Base-by-base conservation (phyloP, 2,329 filamentous ascomycete species). In the Alternaria sp. region DNA sequence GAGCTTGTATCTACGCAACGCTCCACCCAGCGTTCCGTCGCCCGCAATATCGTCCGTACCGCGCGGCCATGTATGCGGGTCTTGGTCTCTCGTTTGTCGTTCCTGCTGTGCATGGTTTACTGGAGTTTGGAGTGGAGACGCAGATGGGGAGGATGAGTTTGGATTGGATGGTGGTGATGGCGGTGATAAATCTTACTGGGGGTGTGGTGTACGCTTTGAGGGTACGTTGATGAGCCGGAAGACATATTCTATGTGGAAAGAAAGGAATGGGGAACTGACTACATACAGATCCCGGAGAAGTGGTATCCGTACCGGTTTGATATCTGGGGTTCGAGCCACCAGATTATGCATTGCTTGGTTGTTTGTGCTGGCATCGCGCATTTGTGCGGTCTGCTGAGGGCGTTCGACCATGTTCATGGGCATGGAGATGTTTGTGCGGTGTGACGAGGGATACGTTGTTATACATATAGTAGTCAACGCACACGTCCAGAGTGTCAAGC, bases 341-440 rank as follows among this genome's bases (percentile, higher is more conserved):
- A 86, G 71, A 70, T 85, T 21, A 82, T 87, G 74, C 84, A 87
- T 61, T 64, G 84, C 3, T 76, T 82, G 63, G 83, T 86, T 14
- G 71, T 85, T 18, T 71, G 80, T 11, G 84, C 82, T 15, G 71
- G 77, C 5, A 81, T 81, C 54, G 75, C 62, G 23, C 57, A 65
- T 61, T n/a, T 76, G 18, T 67, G 71, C 50, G 81, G 78, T 10
- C 74, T 84, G 33, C 43, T 81, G 26, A 71, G 71, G 67, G 77
- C 78, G 12, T 83, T 82, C 61, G 78, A 82, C 54, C 80, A 72
- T 64, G 33, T 65, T 15, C 65, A 69, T 46, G 62, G 64, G 5
- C 37, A 62, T 15, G 56, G 56, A 6, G 6, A 51, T 10, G 12
- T 51, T 30, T 58, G 46, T 23, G 15, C 1, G n/a, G 37, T 6